Percentiles rank a stretch among this genome's conserved stretches.
Evolutionary conservation across 371 early-diverging fungal species (phyloP).

Genomic region (Actinomucor elegans): DNA sequence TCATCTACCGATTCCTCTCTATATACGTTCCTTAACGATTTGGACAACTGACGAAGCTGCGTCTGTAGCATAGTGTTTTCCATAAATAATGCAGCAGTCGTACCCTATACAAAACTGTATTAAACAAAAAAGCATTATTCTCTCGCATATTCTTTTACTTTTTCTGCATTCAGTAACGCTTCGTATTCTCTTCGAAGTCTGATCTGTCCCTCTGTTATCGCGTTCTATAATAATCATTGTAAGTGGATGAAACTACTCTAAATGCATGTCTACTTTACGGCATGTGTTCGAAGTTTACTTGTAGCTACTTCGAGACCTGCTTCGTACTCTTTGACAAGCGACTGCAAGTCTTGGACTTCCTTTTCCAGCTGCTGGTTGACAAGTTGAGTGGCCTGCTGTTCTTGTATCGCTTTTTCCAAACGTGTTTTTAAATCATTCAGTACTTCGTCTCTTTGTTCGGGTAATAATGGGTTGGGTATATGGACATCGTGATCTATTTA

Average conservation of each 20-base stretch:
- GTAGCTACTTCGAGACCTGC: constrained; percentile 26
- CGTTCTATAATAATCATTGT: constrained; percentile 32
- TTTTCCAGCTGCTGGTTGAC: constrained; percentile 29
- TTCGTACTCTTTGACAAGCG: constrained; percentile 38
- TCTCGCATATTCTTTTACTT: constrained; percentile 15
- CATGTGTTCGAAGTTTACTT: constrained; percentile 30
- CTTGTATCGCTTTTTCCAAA: constrained; percentile 11
- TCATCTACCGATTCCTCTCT: constrained; percentile 16
- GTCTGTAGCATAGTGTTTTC: constrained; percentile 42
- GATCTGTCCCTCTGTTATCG: constrained; percentile 33
- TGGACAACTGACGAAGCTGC: constrained; percentile 29
- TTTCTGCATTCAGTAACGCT: constrained; percentile 47
- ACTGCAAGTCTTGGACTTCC: constrained; percentile 27
- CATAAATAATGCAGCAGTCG: constrained; percentile 37
- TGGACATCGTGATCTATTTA: neutral
- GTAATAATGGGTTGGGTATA: neutral
- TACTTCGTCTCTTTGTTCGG: constrained; percentile 24
- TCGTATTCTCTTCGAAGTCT: constrained; percentile 40
- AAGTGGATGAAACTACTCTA: too few species aligned
- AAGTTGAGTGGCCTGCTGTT: constrained; percentile 10
- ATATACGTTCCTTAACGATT: constrained; percentile 23
- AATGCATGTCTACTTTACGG: constrained; percentile 15
- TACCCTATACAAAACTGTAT: constrained; percentile 27
- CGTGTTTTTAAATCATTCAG: constrained; percentile 10
- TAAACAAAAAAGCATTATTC: too few species aligned